Base-by-base conservation (phyloP, 164 flowering plant genomes). In the Hamamelis virginiana region DNA sequence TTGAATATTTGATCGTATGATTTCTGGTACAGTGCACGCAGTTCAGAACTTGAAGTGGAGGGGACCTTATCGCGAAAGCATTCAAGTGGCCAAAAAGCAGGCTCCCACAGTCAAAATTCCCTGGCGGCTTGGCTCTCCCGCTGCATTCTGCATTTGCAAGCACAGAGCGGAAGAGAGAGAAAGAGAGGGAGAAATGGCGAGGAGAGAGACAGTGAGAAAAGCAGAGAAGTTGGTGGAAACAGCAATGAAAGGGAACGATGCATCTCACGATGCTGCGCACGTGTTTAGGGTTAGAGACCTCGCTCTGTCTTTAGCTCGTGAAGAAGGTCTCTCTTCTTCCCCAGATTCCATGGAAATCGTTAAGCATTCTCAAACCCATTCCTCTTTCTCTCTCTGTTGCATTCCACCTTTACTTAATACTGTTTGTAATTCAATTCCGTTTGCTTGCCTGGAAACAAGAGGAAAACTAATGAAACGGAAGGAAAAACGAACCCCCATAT, bases 191-290 rank as follows among this genome's bases (percentile, higher is more conserved):
- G 71, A 56, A 56, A 77, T 72, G 82, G 79, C 53, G 27, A 72
- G 46, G 77, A 62, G 25, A 4, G 78, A 75, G 62, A 82, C 77
- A 14, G 81, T 90, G 69, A 81, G 58, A 23, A 84, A 76, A 15
- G 98, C 98, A 60, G 98, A 94, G 85, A 53, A 87, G 77, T 67
- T 94, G 75, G 89, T 90, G 67, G 75, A 69, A 45, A 68, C 62
- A 21, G 28, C 74, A 41, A 91, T 91, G 98, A 76, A 82, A 69
- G 91, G 86, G 10, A 87, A 90, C 77, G 98, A 94, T 69, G 90
- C 91, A 0, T 94, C 98, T 0, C 98, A 94, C 71, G 97, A 94
- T 61, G 88, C 91, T 21, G 69, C 87, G 28, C 97, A 94, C 73
- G 96, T 80, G 16, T 87, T 85, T 74, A 84, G 98, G 56, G 98